Conservation (phyloP, 441 rosid species). For the Populus trichocarpa region DNA sequence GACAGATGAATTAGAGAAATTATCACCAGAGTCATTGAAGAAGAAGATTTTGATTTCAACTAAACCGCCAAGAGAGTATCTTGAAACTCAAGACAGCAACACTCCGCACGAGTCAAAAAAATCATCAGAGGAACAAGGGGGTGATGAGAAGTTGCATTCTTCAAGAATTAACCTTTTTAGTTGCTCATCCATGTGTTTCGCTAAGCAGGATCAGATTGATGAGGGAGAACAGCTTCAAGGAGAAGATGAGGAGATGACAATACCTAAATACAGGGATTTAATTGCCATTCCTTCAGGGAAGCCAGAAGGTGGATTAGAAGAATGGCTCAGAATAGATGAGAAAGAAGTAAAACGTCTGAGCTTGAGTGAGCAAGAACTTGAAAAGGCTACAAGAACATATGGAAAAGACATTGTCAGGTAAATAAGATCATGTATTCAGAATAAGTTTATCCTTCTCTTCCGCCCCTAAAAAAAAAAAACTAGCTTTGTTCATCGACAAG, state of each 20-base stretch:
- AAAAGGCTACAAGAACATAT: slow-evolving; percentile 44
- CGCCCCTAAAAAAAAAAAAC: too few relatives aligned
- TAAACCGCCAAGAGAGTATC: slow-evolving; percentile 76
- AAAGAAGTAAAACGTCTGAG: slow-evolving; percentile 62
- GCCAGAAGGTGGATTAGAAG: slow-evolving; percentile 49
- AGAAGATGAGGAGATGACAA: slow-evolving; percentile 52
- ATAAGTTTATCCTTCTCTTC: neutral
- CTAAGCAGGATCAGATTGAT: slow-evolving; percentile 29
- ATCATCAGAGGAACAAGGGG: slow-evolving; percentile 10
- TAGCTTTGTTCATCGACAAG: too few relatives aligned
- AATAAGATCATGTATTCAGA: neutral
- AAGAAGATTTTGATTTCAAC: slow-evolving; percentile 67
- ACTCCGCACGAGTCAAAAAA: slow-evolving; percentile 1
- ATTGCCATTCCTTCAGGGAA: slow-evolving; percentile 84
- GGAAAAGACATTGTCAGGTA: slow-evolving; percentile 64
- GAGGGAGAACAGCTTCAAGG: slow-evolving; percentile 39
- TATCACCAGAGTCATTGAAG: slow-evolving; percentile 69
- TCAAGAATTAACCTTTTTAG: neutral
- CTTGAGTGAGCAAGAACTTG: slow-evolving; percentile 79
- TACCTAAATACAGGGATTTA: slow-evolving; percentile 47
- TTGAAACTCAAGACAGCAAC: slow-evolving; percentile 30
- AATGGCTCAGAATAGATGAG: slow-evolving; percentile 36
- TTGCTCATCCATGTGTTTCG: slow-evolving; percentile 10
- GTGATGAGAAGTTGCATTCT: slow-evolving; percentile 20
- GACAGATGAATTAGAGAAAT: slow-evolving; percentile 30